Evolutionary conservation across 2,329 filamentous ascomycete species (phyloP).

Genomic region (Curvularia eragrostidis): DNA sequence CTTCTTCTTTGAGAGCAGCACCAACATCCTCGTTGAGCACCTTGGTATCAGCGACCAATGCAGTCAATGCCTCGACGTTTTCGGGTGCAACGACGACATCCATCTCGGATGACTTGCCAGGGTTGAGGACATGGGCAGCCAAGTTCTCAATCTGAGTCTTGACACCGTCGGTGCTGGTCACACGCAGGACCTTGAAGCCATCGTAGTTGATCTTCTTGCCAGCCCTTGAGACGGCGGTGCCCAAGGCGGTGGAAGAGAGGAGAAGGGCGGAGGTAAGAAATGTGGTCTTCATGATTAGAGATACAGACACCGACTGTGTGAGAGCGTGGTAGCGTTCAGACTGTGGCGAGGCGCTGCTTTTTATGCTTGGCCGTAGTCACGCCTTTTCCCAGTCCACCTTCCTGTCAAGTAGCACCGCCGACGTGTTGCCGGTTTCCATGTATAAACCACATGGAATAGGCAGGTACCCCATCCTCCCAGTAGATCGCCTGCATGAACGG

Average conservation of each 20-base stretch:
- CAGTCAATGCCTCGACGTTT: conserved; percentile 40
- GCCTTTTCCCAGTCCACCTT: conserved; percentile 23
- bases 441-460: conserved; percentile 25
- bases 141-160: conserved; percentile 42
- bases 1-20: conserved; percentile 42
- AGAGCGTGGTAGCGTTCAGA: conserved; percentile 3
- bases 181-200: conserved; percentile 47
- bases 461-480: conserved; percentile 27
- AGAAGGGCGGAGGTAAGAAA: conserved; percentile 38
- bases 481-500: conserved; percentile 27
- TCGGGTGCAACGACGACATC: conserved; percentile 48
- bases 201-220: conserved; percentile 46
- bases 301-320: conserved; percentile 7
- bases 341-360: conserved; percentile 8
- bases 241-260: conserved; percentile 29
- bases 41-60: conserved; percentile 35
- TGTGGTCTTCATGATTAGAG: conserved; percentile 38
- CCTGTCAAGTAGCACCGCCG: conserved; percentile 27
- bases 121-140: conserved; percentile 43
- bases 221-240: conserved; percentile 34
- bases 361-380: conserved; percentile 21
- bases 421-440: conserved; percentile 10
- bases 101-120: conserved; percentile 35
- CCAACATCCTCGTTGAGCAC: conserved; percentile 47
- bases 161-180: conserved; percentile 30